phyloP scores from a whole-genome alignment of 2,329 filamentous ascomycete genomes.

The Fusarium sp. region DNA sequence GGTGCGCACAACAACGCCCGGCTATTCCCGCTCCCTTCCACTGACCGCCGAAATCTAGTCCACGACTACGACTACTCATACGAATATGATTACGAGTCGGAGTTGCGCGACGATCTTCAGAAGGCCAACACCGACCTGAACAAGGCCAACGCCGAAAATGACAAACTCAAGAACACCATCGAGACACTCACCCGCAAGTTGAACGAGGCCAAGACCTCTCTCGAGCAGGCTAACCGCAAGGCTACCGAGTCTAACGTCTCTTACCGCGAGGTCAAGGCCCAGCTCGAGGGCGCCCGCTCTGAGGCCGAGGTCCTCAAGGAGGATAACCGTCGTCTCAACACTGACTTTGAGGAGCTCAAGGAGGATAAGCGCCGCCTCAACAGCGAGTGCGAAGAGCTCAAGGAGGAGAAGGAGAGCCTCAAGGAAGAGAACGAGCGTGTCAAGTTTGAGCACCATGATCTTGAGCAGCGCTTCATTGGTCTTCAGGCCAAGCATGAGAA shows the following conservation, averaged over 20 bases:
- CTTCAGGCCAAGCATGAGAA: constrained; percentile 45
- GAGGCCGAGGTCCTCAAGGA: constrained; percentile 42
- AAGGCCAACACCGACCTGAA: constrained; percentile 44
- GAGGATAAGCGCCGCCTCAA: constrained; percentile 43
- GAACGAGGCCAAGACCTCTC: constrained; percentile 39
- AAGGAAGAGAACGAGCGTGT: constrained; percentile 42
- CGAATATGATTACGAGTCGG: constrained; percentile 37
- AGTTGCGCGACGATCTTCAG: constrained; percentile 42
- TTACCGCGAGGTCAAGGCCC: constrained; percentile 41
- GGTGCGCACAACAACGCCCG: constrained; percentile 32
- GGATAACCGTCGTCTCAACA: constrained; percentile 41
- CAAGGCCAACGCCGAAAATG: constrained; percentile 42
- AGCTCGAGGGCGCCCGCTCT: constrained; percentile 40
- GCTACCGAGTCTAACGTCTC: constrained; percentile 32
- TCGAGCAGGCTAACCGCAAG: constrained; percentile 32
- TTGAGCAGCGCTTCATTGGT: constrained; percentile 40
- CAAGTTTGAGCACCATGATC: constrained; percentile 44
- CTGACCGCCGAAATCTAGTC: constrained; percentile 31
- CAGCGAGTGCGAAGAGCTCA: constrained; percentile 40
- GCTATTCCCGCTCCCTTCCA: constrained; percentile 13
- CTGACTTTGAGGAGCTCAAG: constrained; percentile 39
- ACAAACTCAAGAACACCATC: constrained; percentile 42
- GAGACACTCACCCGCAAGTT: constrained; percentile 46
- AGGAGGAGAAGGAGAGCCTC: constrained; percentile 34
- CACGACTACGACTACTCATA: constrained; percentile 40